Conservation (phyloP, 345 rosid species). For the Luvunga scandens region DNA sequence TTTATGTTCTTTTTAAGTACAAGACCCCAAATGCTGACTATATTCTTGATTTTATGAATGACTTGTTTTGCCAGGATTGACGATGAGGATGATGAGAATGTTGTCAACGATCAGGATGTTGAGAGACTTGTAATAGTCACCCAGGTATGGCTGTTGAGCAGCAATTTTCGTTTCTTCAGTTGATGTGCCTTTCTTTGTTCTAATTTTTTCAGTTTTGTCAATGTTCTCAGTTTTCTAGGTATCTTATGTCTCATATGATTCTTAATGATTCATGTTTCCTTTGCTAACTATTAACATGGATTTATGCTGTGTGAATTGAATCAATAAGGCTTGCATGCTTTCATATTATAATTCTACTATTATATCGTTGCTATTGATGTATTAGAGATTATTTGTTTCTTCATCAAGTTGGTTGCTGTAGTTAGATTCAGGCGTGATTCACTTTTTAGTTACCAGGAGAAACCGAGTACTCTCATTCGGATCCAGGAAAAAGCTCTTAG, state of each 20-base stretch:
- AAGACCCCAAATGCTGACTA: not conserved
- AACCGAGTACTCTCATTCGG: not conserved
- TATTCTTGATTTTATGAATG: conserved; percentile 11
- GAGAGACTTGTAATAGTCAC: conserved; percentile 95
- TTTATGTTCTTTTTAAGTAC: not conserved
- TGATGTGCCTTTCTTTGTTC: no score
- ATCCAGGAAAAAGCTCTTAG: not conserved
- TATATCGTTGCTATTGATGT: not conserved
- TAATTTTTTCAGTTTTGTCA: not conserved
- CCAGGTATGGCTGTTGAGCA: conserved; percentile 49
- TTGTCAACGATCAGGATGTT: conserved; percentile 78
- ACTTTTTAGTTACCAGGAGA: not conserved
- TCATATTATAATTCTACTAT: not conserved
- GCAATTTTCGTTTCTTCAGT: not conserved
- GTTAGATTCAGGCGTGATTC: not conserved
- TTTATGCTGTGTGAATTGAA: not conserved
- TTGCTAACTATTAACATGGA: not conserved
- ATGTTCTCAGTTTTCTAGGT: not conserved
- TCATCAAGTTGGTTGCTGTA: not conserved
- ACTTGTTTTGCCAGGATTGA: conserved; percentile 50
- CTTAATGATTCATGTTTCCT: not conserved
- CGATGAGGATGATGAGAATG: conserved; percentile 77
- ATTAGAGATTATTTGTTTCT: not conserved
- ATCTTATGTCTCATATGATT: not conserved
- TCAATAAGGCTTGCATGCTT: not conserved